Base-by-base conservation (phyloP, 2,329 filamentous ascomycete genomes). In the Neoscytalidium dimidiatum region DNA sequence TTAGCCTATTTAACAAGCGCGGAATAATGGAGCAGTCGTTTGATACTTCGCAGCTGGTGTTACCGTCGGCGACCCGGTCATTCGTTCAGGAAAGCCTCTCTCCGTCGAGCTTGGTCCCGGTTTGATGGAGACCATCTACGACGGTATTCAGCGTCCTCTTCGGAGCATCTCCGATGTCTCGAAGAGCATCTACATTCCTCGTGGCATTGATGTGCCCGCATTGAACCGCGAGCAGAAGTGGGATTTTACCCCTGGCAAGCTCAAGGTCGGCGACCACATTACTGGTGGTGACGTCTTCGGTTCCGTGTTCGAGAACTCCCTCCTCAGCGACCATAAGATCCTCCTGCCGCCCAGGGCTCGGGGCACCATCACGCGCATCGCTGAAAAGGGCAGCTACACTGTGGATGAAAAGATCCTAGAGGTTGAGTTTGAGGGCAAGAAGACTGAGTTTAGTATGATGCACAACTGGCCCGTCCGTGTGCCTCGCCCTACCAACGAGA, bases 81-180 rank as follows among this genome's bases (percentile, higher is more conserved):
- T 83, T 67, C 88, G 94, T 74, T 97, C 94, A 65, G 92, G 93
- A 79, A 97, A 98, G 86, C 95, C 95, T 69, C 85, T 99, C 64
- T 97, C 95, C 66, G 95, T 99, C 80, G 95, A 99, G 81, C 90
- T 99, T 53, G 95, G 95, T 58, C 95, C 95, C 69, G 95, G 95
- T 77, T 84, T 99, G 79, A 92, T 99, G 87, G 94, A 98, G 83
- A 97, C 95, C 71, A 99, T 99, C 80, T 99, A 98, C 85, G 95
- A 99, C 79, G 95, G 95, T 83, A 99, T 99, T 74, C 95, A 99
- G 81, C 90, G 95, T 77, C 95, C 95, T 58, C 89, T 99, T 72
- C 90, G 90, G 81, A 89, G 87, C 70, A 99, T 99, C 74, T 84
- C 92, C 71, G 83, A 90, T 44, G 81, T 86, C 56, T 88, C 93